Evolutionary conservation across 495 filamentous ascomycete species (phyloP), one percentile per base, ranked within the genome.

Genomic region (Penicillium coffeae): DNA sequence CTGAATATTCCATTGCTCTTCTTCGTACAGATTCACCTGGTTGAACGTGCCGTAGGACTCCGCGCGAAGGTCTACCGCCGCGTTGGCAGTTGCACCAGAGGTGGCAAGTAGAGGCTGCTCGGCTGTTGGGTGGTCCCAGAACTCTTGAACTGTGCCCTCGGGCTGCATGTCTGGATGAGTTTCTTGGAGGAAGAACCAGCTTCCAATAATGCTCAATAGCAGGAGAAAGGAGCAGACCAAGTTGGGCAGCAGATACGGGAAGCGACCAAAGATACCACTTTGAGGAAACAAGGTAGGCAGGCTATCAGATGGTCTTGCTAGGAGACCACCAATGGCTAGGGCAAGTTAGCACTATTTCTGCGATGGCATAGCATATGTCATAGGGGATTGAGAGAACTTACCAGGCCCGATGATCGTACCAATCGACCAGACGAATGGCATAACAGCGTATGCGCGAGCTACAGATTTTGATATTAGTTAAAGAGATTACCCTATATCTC

Each of bases 401-500:
- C 72, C 72, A 52, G 88, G 88, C 5, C 89, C 89, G 47, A 91
- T 78, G 47, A 91, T 91, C 15, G 87, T 90, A 27, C 88, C 89
- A 48, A 94, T 83, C 21, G 80, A 85, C 89, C 88, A 94, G 22
- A 91, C 85, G 63, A 92, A 92, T 10, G 88, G 89, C 88, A 92
- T 85, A 22, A 93, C 78, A 6, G 88, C 84, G 64, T 86, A 93
- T 18, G 87, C 88, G 55, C 80, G 77, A 47, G 87, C 86, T 89
- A 51, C 48, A 48, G 35, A 16, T 22, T 7, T 7, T 2, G 9
- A 49, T 1, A 44, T 39, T n/a, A 45, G 32, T 2, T 21, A 13
- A 8, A 6, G 32, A 30, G 2, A 34, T 27, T 13, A 22, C 8
- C 30, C 12, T n/a, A 27, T 8, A 42, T 2, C 25, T 10, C 2